Evolutionary conservation across 768 basidiomycete genomes (phyloP), one percentile per base, ranked within the genome.

Genomic region (Collybia mongolica): DNA sequence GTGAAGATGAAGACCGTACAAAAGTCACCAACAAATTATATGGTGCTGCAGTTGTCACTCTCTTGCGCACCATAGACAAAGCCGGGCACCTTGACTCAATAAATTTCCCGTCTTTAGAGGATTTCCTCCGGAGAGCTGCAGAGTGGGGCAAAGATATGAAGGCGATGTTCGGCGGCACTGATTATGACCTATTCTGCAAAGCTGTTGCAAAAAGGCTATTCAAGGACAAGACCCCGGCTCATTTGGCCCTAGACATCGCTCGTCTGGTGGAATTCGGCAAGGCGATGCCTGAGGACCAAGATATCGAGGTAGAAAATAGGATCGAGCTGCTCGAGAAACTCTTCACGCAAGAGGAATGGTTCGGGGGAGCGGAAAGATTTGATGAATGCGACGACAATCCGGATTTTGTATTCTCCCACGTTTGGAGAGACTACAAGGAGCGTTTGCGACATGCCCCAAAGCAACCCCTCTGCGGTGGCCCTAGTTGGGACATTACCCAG

Each of bases 401-500:
- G 5, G 58, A 63, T 32, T 57, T 64, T 35, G 60, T 55, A 12
- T 50, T 68, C n/a, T 54, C 64, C 4, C 57, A 58, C 11, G 61
- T 62, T 26, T 75, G 69, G 70, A 74, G 71, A 55, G 65, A 71
- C n/a, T 73, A 74, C 59, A 72, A 63, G 55, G 61, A 57, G 5
- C 61, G 60, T 35, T 47, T 68, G 20, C 14, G 54, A 14, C 45
- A 23, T 0, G 54, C 48, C 26, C 68, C 69, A 1, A 66, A 46
- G 19, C 44, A 46, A 11, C 71, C 67, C 1, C 36, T 66, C 42
- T 55, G 51, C 15, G 70, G 68, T 3, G 65, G 65, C 26, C 54
- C 58, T 15, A 51, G 57, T 23, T 74, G 70, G 70, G 71, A 76
- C 44, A 60, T 73, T 40, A 66, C 51, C 44, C 60, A 68, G 46